Conservation (phyloP, 2,329 filamentous ascomycete genomes). For the Scedosporium dehoogii region DNA sequence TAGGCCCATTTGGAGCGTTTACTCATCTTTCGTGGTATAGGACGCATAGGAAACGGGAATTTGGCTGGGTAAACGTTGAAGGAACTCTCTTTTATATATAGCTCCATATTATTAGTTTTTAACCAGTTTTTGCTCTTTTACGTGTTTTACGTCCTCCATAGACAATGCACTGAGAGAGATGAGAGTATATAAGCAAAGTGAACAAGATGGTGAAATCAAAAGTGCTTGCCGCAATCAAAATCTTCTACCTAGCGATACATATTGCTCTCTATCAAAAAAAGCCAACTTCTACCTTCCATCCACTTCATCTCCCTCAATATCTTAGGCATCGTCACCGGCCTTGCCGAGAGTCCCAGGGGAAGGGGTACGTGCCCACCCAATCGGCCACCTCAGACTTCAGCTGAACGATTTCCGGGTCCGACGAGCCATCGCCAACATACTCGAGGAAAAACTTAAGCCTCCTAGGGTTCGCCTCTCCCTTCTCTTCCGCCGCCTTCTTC, state of each 20-base stretch:
- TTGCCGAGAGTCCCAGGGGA: conserved; percentile 51
- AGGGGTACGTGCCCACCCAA: conserved; percentile 65
- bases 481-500: conserved; percentile 57
- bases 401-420: conserved; percentile 61
- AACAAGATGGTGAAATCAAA: background rate
- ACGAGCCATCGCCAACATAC: conserved; percentile 57
- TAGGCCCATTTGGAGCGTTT: too few species aligned
- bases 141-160: too few species aligned
- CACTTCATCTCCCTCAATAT: background rate
- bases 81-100: background rate
- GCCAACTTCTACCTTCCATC: background rate
- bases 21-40: too few species aligned
- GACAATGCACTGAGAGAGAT: background rate
- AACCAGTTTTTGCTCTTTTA: background rate
- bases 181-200: background rate
- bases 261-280: background rate
- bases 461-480: conserved; percentile 54
- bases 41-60: too few species aligned
- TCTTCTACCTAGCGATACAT: background rate
- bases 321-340: background rate
- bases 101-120: too few species aligned
- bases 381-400: conserved; percentile 65
- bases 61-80: background rate
- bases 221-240: background rate
- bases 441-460: conserved; percentile 60